phyloP scores from a whole-genome alignment of 2,329 filamentous ascomycete species.

The Diaporthe humulicola region DNA sequence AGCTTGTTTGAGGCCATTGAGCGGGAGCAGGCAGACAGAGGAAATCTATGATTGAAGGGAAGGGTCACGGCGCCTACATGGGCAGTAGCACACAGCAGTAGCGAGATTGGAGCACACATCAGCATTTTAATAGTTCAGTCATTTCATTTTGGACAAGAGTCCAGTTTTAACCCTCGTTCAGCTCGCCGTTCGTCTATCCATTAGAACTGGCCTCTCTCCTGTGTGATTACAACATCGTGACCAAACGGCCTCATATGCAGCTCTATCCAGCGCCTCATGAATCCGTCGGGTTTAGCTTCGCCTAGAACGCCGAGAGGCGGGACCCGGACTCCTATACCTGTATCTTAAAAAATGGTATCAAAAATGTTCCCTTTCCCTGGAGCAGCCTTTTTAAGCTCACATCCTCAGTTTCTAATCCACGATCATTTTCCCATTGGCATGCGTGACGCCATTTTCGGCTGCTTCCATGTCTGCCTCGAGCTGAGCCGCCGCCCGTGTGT shows the following conservation, averaged over 20 bases:
- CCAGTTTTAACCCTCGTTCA: background rate
- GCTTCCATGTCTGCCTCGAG: constrained; percentile 13
- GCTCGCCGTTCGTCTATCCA: background rate
- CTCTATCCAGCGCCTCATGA: constrained; percentile 18
- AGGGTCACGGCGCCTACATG: background rate
- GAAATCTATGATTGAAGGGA: constrained; percentile 74
- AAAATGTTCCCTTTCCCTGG: background rate
- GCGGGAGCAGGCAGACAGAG: constrained; percentile 87
- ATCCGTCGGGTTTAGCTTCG: background rate
- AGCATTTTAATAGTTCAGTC: constrained; percentile 5
- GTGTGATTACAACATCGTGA: constrained; percentile 13
- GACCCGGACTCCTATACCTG: constrained; percentile 28
- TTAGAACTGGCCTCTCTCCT: constrained; percentile 9
- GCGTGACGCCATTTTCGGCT: constrained; percentile 35
- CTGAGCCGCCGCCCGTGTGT: constrained; percentile 50
- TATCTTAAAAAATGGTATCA: constrained; percentile 35
- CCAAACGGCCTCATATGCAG: constrained; percentile 17
- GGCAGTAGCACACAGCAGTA: background rate
- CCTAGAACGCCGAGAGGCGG: constrained; percentile 25
- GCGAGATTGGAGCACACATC: background rate
- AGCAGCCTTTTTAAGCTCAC: background rate
- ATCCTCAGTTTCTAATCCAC: constrained; percentile 52
- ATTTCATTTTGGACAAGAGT: background rate
- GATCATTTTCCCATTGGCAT: constrained; percentile 59
- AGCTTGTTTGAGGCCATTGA: constrained; percentile 96